Base-by-base conservation (phyloP, 371 early-diverging fungal species). In the Mucor plumbeus region DNA sequence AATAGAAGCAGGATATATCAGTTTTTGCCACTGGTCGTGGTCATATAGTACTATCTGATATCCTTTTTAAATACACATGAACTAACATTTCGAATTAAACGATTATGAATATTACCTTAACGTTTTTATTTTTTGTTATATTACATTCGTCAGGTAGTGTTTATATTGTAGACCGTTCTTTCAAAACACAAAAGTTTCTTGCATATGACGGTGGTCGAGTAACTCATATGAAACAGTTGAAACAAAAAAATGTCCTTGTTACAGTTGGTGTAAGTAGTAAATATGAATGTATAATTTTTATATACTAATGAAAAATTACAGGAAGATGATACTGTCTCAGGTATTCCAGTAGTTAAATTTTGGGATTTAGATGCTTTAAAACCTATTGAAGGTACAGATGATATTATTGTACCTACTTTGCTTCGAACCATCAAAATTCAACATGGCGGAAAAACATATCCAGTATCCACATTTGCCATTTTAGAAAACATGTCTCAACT, bases 401-500 rank as follows among this genome's bases (percentile, higher is more conserved):
- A 87, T 53, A 81, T 84, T 35, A 76, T 81, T 31, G 76, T 86
- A 15, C 94, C 95, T 34, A 76, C 85, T 1, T 80, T 89, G 26
- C 78, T 85, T 40, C 85, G 93, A 5, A 78, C 87, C 4, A 90
- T 92, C 62, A 89, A 90, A 67, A 85, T 95, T 34, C 91, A 90
- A 65, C 87, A 92, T 56, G 86, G 85, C 61, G 79, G 89, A 74
- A 88, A 89, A 63, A 82, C 91, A 47, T 87, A 87, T 79, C 91
- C 93, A 35, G 83, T 91, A 72, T 91, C 97, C 0, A 91, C 94
- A 0, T 78, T 97, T 38, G 92, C 95, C 17, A 88, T 90, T 0
- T 73, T 94, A 15, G 94, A 94, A 53, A 90, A 88, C 63, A 75
- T 96, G 76, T 85, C 94, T 7, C 96, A 95, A 76, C 78, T 93